Evolutionary conservation across 768 basidiomycete species (phyloP).

Genomic region (Russula foetens): DNA sequence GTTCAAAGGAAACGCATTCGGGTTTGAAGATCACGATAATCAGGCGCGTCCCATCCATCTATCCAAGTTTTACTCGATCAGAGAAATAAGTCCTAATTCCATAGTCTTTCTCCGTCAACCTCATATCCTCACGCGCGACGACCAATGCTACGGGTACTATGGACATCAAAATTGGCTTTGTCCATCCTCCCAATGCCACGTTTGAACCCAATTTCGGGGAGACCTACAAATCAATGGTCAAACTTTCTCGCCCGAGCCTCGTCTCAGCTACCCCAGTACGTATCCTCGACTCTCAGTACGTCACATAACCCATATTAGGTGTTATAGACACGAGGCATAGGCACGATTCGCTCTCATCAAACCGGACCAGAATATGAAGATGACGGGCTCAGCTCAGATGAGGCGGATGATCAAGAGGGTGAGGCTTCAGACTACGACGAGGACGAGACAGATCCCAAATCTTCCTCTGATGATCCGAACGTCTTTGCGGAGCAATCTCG

Average conservation of each 20-base stretch:
- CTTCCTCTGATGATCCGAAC: background rate
- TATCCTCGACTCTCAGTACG: background rate
- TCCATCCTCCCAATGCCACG: slow-evolving; percentile 35
- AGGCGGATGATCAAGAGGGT: slow-evolving; percentile 35
- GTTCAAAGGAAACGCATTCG: slow-evolving; percentile 50
- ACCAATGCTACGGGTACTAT: slow-evolving; percentile 45
- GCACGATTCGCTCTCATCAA: slow-evolving; percentile 65
- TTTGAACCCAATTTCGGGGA: slow-evolving; percentile 46
- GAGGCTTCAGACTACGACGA: slow-evolving; percentile 32
- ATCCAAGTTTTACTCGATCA: slow-evolving; percentile 19
- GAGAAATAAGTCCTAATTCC: background rate
- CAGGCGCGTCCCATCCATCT: slow-evolving; percentile 38
- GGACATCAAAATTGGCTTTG: slow-evolving; percentile 54
- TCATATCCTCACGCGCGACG: slow-evolving; percentile 43
- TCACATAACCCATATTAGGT: background rate
- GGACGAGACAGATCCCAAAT: slow-evolving; percentile 25
- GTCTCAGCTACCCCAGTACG: slow-evolving; percentile 70
- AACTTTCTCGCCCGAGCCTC: slow-evolving; percentile 54
- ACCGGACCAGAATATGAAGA: slow-evolving; percentile 54
- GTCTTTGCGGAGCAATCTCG: background rate
- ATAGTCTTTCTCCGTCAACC: slow-evolving; percentile 39
- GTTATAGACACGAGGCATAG: slow-evolving; percentile 73
- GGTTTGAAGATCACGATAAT: slow-evolving; percentile 58
- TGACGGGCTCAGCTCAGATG: slow-evolving; percentile 62
- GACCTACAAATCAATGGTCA: slow-evolving; percentile 55